phyloP scores from a whole-genome alignment of 495 filamentous ascomycete species.

The Daldinia loculata region DNA sequence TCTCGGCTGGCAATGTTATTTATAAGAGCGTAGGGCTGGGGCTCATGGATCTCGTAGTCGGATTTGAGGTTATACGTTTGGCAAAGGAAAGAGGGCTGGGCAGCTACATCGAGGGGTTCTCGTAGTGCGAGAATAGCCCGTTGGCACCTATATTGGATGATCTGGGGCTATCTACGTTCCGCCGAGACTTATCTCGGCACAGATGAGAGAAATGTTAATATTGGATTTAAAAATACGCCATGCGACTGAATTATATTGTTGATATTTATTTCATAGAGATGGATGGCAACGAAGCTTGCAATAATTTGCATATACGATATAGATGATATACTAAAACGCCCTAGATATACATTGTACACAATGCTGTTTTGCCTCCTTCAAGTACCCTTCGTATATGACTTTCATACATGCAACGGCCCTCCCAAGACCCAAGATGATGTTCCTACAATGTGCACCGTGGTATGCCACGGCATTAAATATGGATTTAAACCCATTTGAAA shows the following conservation, averaged over 20 bases:
- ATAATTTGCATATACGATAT: constrained; percentile 7
- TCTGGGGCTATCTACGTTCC: not conserved
- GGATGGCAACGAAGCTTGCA: not conserved
- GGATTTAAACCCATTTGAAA: not conserved
- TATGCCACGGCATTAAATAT: not conserved
- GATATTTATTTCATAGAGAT: not conserved
- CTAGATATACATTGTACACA: constrained; percentile 24
- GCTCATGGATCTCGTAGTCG: constrained; percentile 81
- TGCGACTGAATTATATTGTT: not conserved
- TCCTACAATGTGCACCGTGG: constrained; percentile 4
- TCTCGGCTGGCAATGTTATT: constrained; percentile 83
- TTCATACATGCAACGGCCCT: constrained; percentile 2
- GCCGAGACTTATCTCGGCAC: not conserved
- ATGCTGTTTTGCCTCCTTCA: constrained; percentile 8
- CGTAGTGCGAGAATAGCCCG: constrained; percentile 16
- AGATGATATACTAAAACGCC: constrained; percentile 47
- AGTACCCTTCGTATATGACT: not conserved
- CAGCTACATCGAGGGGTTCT: constrained; percentile 76
- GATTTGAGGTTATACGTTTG: constrained; percentile 75
- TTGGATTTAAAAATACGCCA: not conserved
- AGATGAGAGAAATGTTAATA: not conserved
- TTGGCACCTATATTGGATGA: constrained; percentile 15
- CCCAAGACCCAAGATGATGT: constrained; percentile 7
- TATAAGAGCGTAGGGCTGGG: constrained; percentile 86
- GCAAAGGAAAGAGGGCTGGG: constrained; percentile 78